Conservation (phyloP, 805 yeast species). For the Deakozyma indianensis region DNA sequence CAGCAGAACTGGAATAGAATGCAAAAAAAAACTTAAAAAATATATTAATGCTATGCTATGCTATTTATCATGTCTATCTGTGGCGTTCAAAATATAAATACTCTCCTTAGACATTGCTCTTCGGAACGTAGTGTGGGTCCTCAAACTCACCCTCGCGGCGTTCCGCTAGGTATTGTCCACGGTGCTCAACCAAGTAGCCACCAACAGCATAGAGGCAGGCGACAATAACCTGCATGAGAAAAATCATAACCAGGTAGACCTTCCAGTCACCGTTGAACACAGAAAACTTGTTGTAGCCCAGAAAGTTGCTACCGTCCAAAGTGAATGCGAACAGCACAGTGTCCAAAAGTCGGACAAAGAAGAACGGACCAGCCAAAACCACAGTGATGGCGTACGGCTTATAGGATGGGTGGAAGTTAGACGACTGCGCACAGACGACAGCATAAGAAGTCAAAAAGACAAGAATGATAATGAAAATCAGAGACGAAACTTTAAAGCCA, state of each 20-base stretch:
- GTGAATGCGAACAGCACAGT: constrained; percentile 6
- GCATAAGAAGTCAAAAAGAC: constrained; percentile 3
- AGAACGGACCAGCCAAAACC: constrained; percentile 5
- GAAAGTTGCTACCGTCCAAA: neutral
- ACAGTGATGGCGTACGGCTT: constrained; percentile 2
- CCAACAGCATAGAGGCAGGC: constrained; percentile 17
- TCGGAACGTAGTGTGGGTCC: too few species aligned
- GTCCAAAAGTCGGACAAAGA: constrained; percentile 5
- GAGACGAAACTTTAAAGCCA: constrained; percentile 4
- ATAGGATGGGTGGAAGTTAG: constrained; percentile 3
- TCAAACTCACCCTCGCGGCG: too few species aligned
- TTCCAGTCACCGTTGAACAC: constrained; percentile 23
- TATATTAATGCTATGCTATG: too few species aligned
- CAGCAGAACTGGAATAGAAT: too few species aligned
- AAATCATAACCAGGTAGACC: constrained; percentile 67
- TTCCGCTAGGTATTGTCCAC: too few species aligned
- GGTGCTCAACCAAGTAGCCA: constrained; percentile 5
- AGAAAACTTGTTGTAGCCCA: constrained; percentile 4
- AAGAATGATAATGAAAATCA: constrained; percentile 3
- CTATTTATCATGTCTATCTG: too few species aligned
- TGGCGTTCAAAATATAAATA: too few species aligned
- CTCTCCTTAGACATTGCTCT: too few species aligned
- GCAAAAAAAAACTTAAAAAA: too few species aligned
- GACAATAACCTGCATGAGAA: constrained; percentile 71
- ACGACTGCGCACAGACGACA: neutral